Base-by-base conservation (phyloP, 2,329 filamentous ascomycete genomes). In the Mariannaea elegans region DNA sequence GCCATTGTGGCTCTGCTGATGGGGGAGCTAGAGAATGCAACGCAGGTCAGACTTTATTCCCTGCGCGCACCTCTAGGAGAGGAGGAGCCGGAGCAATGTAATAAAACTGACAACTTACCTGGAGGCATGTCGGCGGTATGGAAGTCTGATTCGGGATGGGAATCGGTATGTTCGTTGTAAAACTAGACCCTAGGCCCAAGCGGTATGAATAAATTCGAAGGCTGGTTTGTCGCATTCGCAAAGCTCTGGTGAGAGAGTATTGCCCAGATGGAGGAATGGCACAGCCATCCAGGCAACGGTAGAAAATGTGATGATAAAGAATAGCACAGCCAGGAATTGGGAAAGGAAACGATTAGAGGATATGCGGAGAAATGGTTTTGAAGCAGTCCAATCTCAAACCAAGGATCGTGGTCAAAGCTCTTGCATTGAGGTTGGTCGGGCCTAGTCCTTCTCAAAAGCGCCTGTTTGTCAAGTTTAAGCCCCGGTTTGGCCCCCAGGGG, bases 1-100 rank as follows among this genome's bases (percentile, higher is more conserved):
- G 88, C 88, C 88, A 91, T 75, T 88, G 84, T 42, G 81, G 75
- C 70, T 83, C 81, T 61, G 80, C 73, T 68, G 77, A 73, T 65
- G 75, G 69, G 21, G 68, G 67, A 55, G 66, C 69, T 72, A 41
- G 9, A 39, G 27, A 18, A 31, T 34, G n/a, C 23, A 44, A 10
- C n/a, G 45, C 23, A n/a, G 31, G 56, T 70, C 24, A 70, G 62
- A 19, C 27, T 31, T 31, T 59, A 34, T 56, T 52, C 32, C 29
- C 46, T 41, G n/a, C 16, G 23, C n/a, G n/a, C n/a, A n/a, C n/a
- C n/a, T n/a, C n/a, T n/a, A n/a, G n/a, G n/a, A n/a, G 23, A n/a
- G 32, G 8, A 14, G 14, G 36, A 51, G n/a, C 23, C 16, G 38
- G 51, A 39, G 44, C 4, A 36, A 19, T 16, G 27, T 4, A 36